phyloP scores from a whole-genome alignment of 257 asterid genomes.

The Nyctanthes arbortristis region DNA sequence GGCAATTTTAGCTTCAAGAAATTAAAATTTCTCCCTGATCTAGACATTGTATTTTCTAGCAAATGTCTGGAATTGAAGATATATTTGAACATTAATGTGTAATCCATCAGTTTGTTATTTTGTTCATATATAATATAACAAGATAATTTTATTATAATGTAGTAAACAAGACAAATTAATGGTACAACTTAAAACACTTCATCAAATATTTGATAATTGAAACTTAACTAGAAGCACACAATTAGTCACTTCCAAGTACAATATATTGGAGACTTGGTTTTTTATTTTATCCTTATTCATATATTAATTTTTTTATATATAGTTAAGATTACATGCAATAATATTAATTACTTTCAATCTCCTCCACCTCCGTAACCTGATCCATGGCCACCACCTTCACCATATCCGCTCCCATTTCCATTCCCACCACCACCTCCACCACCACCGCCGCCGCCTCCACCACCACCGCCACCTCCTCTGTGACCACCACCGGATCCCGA shows the following conservation, averaged over 20 bases:
- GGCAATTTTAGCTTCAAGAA: no score
- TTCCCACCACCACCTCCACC: slow-evolving; percentile 31
- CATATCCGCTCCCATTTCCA: slow-evolving; percentile 45
- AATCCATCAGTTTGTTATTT: no score
- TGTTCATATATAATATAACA: no score
- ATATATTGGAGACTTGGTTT: not conserved
- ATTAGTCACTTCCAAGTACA: no score
- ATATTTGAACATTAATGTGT: no score
- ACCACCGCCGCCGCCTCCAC: slow-evolving; percentile 23
- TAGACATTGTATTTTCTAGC: no score
- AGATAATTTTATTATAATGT: not conserved
- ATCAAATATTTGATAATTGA: not conserved
- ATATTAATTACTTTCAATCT: slow-evolving; percentile 43
- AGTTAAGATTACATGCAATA: not conserved
- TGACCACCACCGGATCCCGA: slow-evolving; percentile 40
- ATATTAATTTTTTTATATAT: not conserved
- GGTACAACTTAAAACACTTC: not conserved
- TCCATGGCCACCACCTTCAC: slow-evolving; percentile 58
- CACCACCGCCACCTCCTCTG: not conserved
- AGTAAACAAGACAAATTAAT: not conserved
- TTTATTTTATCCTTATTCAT: not conserved
- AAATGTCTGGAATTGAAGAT: no score
- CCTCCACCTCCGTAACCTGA: slow-evolving; percentile 56
- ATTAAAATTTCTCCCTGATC: no score
- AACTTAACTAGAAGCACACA: not conserved